phyloP scores from a whole-genome alignment of 2,329 filamentous ascomycete species.

The Raffaelea albimanens region DNA sequence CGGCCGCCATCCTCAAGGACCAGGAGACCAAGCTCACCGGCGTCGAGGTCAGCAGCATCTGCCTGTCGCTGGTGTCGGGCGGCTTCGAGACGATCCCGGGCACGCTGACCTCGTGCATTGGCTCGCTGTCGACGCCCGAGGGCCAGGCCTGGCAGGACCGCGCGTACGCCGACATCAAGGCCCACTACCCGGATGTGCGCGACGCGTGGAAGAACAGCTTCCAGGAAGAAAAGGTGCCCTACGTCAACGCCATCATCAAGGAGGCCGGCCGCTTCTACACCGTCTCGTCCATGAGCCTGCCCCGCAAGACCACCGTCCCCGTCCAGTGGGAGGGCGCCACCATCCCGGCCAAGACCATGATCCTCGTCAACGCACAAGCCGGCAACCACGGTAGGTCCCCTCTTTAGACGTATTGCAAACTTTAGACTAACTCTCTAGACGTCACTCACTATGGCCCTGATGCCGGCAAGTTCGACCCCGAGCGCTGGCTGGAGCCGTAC shows the following conservation, averaged over 20 bases:
- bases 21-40: conserved; percentile 15
- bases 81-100: conserved; percentile 74
- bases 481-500: conserved; percentile 47
- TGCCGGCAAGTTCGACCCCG: conserved; percentile 55
- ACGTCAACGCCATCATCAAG: conserved; percentile 69
- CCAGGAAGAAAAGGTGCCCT: conserved; percentile 65
- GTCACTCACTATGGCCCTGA: conserved; percentile 51
- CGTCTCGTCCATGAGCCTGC: conserved; percentile 70
- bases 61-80: conserved; percentile 65
- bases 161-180: conserved; percentile 60
- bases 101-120: conserved; percentile 71
- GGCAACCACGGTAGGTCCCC: conserved; percentile 49
- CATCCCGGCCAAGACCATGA: conserved; percentile 68
- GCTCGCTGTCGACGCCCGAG: conserved; percentile 58
- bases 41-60: conserved; percentile 62
- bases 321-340: conserved; percentile 57
- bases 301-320: conserved; percentile 61
- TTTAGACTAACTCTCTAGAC: conserved; percentile 21
- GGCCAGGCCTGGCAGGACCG: conserved; percentile 62
- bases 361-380: conserved; percentile 71
- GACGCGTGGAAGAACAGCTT: conserved; percentile 70
- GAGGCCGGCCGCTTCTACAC: conserved; percentile 72
- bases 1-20: conserved; percentile 18
- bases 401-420: no score
- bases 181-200: conserved; percentile 57